Evolutionary conservation across 2,329 filamentous ascomycete species (phyloP), one percentile per base, ranked within the genome.

Genomic region (Onygena corvina): DNA sequence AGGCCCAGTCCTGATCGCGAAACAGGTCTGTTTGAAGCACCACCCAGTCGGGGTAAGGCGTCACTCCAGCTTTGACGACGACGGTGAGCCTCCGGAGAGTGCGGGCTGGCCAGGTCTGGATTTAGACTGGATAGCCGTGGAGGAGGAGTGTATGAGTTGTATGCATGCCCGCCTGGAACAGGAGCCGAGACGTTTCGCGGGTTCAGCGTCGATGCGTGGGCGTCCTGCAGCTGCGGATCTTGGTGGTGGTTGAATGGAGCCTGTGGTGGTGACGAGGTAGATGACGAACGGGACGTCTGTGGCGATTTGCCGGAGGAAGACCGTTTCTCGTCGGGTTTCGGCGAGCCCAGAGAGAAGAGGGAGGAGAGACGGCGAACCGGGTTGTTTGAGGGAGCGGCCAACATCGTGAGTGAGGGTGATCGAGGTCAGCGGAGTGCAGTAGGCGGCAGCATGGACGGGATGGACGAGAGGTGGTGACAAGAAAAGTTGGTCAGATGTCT

Each of bases 291-390:
- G 1, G 64, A 59, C 34, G 57, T 54, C 27, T 60, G 60, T 40
- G 49, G 53, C n/a, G 50, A 35, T 20, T 34, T 20, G 30, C 38
- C 34, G 23, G 50, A 27, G 20, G 23, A 20, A 29, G 36, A 14
- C 23, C 49, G 29, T 23, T 7, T 38, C 14, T 50, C 38, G 6
- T 50, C 46, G 40, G 67, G 65, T 52, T 66, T 65, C 33, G 61
- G 57, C 18, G 64, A 64, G 9, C 64, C 60, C 52, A 70, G 51
- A 4, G 67, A 69, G 52, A 71, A 70, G 40, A 71, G 62, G 31
- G 69, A 71, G 8, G 68, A 70, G 50, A 71, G 67, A 51, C 68
- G 67, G 59, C 65, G 69, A 50, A 66, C 67, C 50, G 66, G 29
- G 7, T 29, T 67, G 56, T 68, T 69, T 50, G 62, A 61, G 47